Conservation (phyloP, 2,329 filamentous ascomycete genomes). For the Venturia carpophila region DNA sequence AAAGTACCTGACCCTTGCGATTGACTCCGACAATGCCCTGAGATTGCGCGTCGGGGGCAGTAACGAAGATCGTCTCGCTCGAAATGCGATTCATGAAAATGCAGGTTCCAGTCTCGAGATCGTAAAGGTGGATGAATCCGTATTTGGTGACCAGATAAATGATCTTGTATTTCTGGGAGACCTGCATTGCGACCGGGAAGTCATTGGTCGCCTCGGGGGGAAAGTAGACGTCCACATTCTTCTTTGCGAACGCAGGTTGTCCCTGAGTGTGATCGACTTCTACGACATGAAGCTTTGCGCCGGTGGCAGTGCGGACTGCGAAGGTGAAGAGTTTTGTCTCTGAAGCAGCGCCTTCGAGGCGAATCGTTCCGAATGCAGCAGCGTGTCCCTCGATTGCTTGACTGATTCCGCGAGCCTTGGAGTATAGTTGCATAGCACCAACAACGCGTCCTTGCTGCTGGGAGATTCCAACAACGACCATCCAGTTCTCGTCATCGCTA, state of each 20-base stretch:
- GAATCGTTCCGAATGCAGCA: constrained; percentile 82
- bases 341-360: constrained; percentile 78
- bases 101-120: constrained; percentile 87
- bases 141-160: constrained; percentile 98
- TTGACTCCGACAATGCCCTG: constrained; percentile 91
- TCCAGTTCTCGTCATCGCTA: constrained; percentile 94
- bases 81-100: constrained; percentile 99
- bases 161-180: constrained; percentile 92
- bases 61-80: constrained; percentile 97
- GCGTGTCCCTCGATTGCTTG: constrained; percentile 97
- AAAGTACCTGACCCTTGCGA: constrained; percentile 92
- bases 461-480: constrained; percentile 93
- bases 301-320: constrained; percentile 78
- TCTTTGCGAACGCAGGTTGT: constrained; percentile 88
- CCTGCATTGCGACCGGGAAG: constrained; percentile 96
- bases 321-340: constrained; percentile 97
- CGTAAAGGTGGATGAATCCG: constrained; percentile 97
- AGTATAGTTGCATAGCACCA: constrained; percentile 95
- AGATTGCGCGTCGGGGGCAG: constrained; percentile 72
- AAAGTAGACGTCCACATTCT: constrained; percentile 96
- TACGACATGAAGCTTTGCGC: constrained; percentile 93
- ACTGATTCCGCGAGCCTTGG: constrained; percentile 89
- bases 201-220: constrained; percentile 91
- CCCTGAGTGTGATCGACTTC: constrained; percentile 90
- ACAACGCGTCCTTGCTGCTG: constrained; percentile 89